These are phyloP conservation scores for Pseudognaphalium luteoalbum DNA, from an alignment of 129 eudicot genomes.

Conservation along the genomic window DNA sequence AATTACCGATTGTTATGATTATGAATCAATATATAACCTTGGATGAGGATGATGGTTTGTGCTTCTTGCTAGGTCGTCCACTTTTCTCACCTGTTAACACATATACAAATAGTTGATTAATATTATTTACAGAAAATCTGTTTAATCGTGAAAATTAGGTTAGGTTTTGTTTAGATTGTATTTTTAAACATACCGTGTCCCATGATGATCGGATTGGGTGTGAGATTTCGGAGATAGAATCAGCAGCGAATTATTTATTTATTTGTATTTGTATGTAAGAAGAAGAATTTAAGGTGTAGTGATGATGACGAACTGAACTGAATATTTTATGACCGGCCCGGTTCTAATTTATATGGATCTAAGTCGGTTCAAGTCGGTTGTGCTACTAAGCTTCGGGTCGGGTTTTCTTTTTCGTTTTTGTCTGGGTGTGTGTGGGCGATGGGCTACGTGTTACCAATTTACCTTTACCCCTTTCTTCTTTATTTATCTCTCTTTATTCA, in stretches of 20 bases:
- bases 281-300: neutral
- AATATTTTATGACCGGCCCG: neutral
- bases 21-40: conserved; percentile 45
- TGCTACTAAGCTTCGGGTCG: no score
- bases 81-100: conserved; percentile 66
- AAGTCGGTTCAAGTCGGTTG: no score
- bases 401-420: no score
- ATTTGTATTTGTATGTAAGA: conserved; percentile 4
- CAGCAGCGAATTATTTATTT: no score
- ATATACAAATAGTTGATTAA: conserved; percentile 6
- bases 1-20: neutral
- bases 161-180: no score
- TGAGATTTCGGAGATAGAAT: no score
- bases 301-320: conserved; percentile 8
- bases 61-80: conserved; percentile 70
- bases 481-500: no score
- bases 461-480: no score
- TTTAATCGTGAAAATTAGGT: neutral
- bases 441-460: no score
- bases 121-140: conserved; percentile 10
- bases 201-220: no score
- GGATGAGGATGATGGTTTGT: conserved; percentile 45
- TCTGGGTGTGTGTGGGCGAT: no score
- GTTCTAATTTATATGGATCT: neutral
- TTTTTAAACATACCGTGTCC: conserved; percentile 34